These are phyloP conservation scores for Leucogyrophana mollusca DNA, from an alignment of 768 basidiomycete genomes.

Conservation along the genomic window DNA sequence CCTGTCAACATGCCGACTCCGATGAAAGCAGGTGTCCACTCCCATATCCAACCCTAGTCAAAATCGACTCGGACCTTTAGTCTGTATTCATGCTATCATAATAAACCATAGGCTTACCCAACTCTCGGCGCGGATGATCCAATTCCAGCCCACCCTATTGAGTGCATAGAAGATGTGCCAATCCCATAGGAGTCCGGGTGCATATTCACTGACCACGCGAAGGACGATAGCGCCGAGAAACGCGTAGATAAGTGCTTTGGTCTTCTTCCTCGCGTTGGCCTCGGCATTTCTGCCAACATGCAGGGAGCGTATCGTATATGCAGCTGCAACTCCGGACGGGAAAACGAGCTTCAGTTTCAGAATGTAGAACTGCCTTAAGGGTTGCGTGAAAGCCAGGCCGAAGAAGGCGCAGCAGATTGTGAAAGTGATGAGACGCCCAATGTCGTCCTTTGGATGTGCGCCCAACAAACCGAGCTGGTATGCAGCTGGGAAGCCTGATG, in stretches of 20 bases:
- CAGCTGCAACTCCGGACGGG: conserved; percentile 66
- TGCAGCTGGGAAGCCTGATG: conserved; percentile 59
- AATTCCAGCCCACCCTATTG: conserved; percentile 54
- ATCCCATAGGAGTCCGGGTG: conserved; percentile 59
- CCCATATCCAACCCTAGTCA: conserved; percentile 20
- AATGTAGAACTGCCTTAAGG: conserved; percentile 60
- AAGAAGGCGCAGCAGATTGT: conserved; percentile 56
- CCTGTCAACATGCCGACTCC: conserved; percentile 62
- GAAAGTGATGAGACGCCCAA: conserved; percentile 55
- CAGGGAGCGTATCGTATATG: conserved; percentile 61
- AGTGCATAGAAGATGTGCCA: conserved; percentile 67
- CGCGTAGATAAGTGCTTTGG: conserved; percentile 45
- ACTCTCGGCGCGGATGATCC: conserved; percentile 58
- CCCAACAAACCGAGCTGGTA: conserved; percentile 53
- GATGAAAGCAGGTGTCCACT: conserved; percentile 52
- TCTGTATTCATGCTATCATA: no score
- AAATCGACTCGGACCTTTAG: no score
- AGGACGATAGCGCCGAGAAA: conserved; percentile 47
- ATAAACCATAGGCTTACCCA: no score
- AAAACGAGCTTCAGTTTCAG: conserved; percentile 62
- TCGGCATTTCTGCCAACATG: conserved; percentile 53
- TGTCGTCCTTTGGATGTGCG: conserved; percentile 44
- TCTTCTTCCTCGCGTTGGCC: conserved; percentile 53
- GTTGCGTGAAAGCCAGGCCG: conserved; percentile 66
- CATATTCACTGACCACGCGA: conserved; percentile 57